Evolutionary conservation across 768 basidiomycete species (phyloP).

Genomic region (Mycena polygramma): DNA sequence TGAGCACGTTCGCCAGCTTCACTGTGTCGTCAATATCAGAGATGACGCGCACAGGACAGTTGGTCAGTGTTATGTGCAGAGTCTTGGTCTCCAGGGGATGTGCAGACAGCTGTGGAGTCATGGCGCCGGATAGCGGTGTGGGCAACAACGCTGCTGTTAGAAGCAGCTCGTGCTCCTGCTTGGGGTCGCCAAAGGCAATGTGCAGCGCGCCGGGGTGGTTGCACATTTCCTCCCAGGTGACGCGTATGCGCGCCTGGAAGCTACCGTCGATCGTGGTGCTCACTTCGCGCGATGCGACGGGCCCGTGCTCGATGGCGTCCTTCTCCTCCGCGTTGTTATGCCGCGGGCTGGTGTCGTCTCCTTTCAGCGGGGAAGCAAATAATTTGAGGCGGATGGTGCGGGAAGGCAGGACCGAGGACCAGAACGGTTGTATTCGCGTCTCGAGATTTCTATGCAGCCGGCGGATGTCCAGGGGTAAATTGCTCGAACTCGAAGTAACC

Average conservation of each 20-base stretch:
- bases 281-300: slow-evolving; percentile 66
- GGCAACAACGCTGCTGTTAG: slow-evolving; percentile 68
- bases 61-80: slow-evolving; percentile 64
- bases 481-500: slow-evolving; percentile 36
- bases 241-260: slow-evolving; percentile 72
- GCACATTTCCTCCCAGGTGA: slow-evolving; percentile 80
- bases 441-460: slow-evolving; percentile 83
- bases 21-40: slow-evolving; percentile 97
- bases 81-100: slow-evolving; percentile 44
- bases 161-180: slow-evolving; percentile 67
- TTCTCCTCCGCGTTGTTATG: slow-evolving; percentile 43
- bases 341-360: slow-evolving; percentile 31
- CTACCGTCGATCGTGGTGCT: slow-evolving; percentile 77
- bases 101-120: slow-evolving; percentile 20
- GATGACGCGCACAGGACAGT: slow-evolving; percentile 80
- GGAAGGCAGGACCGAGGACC: slow-evolving; percentile 77
- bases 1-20: slow-evolving; percentile 81
- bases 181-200: slow-evolving; percentile 68
- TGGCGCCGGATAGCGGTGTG: slow-evolving; percentile 39
- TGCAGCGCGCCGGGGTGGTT: slow-evolving; percentile 69
- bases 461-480: slow-evolving; percentile 49
- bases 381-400: slow-evolving; percentile 74
- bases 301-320: slow-evolving; percentile 51
- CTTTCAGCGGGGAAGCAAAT: slow-evolving; percentile 59
- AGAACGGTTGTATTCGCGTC: slow-evolving; percentile 81